Conservation (phyloP, 2,329 filamentous ascomycete genomes). For the Fusarium chuoi region DNA sequence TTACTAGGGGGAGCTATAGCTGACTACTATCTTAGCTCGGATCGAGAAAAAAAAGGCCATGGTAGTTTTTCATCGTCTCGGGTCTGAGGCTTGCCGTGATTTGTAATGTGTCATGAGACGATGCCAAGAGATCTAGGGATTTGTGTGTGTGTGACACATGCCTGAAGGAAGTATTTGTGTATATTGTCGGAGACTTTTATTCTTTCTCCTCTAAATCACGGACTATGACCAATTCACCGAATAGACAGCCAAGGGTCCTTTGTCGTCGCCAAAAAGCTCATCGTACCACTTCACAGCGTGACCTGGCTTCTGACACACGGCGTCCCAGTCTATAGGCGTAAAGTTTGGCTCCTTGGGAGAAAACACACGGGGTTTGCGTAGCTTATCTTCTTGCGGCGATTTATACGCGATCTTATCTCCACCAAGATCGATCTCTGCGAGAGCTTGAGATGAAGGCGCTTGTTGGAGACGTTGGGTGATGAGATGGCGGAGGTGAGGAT, state of each 20-base stretch:
- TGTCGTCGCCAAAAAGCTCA: slow-evolving; percentile 48
- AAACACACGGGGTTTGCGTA: slow-evolving; percentile 37
- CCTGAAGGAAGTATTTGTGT: background rate
- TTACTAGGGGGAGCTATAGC: background rate
- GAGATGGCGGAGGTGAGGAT: slow-evolving; percentile 46
- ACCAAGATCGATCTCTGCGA: slow-evolving; percentile 25
- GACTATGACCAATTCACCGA: background rate
- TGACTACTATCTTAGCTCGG: background rate
- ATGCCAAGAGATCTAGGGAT: slow-evolving; percentile 2
- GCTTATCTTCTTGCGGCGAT: slow-evolving; percentile 28
- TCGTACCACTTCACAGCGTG: slow-evolving; percentile 46
- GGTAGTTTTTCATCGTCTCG: background rate
- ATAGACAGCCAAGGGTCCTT: slow-evolving; percentile 42
- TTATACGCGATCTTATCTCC: slow-evolving; percentile 39
- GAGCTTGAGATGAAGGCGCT: background rate
- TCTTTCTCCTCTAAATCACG: background rate
- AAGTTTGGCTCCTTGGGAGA: slow-evolving; percentile 39
- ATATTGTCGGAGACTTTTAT: background rate
- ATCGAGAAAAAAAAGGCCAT: background rate
- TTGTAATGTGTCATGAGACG: slow-evolving; percentile 14
- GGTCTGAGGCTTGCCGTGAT: background rate
- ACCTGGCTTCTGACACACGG: slow-evolving; percentile 47
- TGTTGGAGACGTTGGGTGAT: slow-evolving; percentile 41
- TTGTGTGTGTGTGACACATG: background rate
- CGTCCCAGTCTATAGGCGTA: slow-evolving; percentile 46